Evolutionary conservation across 805 yeast species (phyloP), one percentile per base, ranked within the genome.

Genomic region (Kockiozyma suomiensis): DNA sequence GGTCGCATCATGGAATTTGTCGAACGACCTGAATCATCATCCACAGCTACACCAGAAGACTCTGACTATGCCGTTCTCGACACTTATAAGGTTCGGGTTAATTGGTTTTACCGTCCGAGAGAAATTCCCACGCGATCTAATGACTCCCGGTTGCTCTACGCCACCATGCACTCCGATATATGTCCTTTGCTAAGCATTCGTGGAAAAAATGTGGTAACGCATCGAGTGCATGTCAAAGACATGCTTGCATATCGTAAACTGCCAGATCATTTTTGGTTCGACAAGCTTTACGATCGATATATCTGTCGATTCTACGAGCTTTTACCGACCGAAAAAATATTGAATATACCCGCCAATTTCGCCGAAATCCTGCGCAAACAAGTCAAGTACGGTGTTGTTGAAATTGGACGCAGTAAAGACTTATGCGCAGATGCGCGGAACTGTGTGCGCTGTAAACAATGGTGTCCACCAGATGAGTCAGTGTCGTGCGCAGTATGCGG

Each of bases 91-190:
- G 83, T 90, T 66, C 85, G 85, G 62, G 85, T 93, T 65, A 92
- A 92, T 74, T 92, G 97, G 97, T 87, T 86, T 73, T 90, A 90
- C 70, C 79, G 99, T 51, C 93, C 97, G 0, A 75, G 92, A 59
- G 97, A 91, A 70, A 86, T 92, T 38, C 84, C 87, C 59, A 82
- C 86, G 56, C 79, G 81, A 28, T 74, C 86, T 1, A 70, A 78
- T 2, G 96, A 91, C 73, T 81, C 97, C 8, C 79, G 99, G 56
- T 73, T 88, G 50, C 74, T 93, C 7, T 90, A 79, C 70, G 94
- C 94, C 0, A 88, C 97, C 0, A 82, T 90, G 85, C 96, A 92
- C 70, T 82, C 88, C 30, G 97, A 89, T 71, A 76, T 83, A 5
- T 90, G 97, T 64, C 96, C 97, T 0, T 69, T 91, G 2, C 75